Conservation (phyloP, 352 stramenopile species). For the Globisporangium solare region DNA sequence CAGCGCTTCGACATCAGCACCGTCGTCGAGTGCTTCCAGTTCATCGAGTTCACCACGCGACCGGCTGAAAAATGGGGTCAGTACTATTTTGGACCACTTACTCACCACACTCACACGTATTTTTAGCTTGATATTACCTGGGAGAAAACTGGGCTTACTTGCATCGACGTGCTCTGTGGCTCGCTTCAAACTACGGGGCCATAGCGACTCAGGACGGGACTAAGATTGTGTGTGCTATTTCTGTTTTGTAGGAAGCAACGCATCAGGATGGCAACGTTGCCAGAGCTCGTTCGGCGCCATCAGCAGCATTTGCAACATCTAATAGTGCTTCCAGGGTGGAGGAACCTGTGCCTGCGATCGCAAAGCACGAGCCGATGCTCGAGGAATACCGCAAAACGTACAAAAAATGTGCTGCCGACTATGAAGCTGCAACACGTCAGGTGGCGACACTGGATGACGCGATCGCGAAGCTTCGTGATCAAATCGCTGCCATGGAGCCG, state of each 20-base stretch:
- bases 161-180: too few species aligned
- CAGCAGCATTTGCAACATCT: too few species aligned
- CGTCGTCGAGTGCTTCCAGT: conserved; percentile 4
- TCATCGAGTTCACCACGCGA: conserved; percentile 5
- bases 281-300: neutral
- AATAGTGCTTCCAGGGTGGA: too few species aligned
- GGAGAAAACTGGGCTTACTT: too few species aligned
- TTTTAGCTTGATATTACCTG: too few species aligned
- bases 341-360: neutral
- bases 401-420: conserved; percentile 6
- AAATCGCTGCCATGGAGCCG: conserved; percentile 12
- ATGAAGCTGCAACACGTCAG: conserved; percentile 7
- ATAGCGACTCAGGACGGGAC: too few species aligned
- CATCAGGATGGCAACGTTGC: neutral
- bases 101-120: too few species aligned
- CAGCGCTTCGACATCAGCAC: neutral
- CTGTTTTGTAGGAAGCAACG: neutral
- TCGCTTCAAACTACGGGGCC: too few species aligned
- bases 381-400: conserved; percentile 9
- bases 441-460: conserved; percentile 6
- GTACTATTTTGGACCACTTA: conserved; percentile 4
- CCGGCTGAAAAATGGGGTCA: conserved; percentile 4
- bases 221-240: neutral
- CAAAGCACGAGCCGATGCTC: neutral
- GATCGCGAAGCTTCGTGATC: conserved; percentile 7